A percentile compares a stretch with the other conserved stretches of the same genome.
phyloP scores from a whole-genome alignment of 73 alveolate species.

The Tetrahymena thermophila region DNA sequence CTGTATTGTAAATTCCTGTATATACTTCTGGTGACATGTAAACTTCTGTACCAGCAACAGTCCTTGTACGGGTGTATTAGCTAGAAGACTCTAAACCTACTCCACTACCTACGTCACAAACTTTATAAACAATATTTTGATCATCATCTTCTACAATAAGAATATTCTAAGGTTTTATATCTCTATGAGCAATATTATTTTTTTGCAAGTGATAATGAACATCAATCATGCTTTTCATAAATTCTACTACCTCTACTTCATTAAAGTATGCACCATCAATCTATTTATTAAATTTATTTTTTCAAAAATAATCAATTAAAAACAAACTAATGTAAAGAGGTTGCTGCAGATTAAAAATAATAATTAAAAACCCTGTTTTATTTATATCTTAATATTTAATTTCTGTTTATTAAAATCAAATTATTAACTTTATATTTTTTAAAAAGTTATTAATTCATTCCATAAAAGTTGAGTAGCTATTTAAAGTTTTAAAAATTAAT shows the following conservation, averaged over 20 bases:
- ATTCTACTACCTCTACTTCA: not conserved
- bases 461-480: too few species aligned
- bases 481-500: too few species aligned
- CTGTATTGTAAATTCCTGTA: not conserved
- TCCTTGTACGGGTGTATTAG: not conserved
- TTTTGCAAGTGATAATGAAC: not conserved
- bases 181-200: not conserved
- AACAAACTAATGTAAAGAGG: too few species aligned
- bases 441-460: too few species aligned
- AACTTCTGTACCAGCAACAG: not conserved
- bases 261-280: not conserved
- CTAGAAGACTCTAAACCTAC: not conserved
- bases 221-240: not conserved
- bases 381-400: too few species aligned
- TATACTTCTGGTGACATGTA: not conserved
- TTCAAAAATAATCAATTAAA: too few species aligned
- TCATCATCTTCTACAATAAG: not conserved
- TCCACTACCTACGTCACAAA: not conserved
- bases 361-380: too few species aligned
- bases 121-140: not conserved
- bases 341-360: too few species aligned
- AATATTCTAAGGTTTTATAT: not conserved
- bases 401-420: too few species aligned
- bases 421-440: too few species aligned
- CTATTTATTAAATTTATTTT: not conserved